phyloP scores from a whole-genome alignment of 1,284 basidiomycete species.

The Phaffia rhodozyma region DNA sequence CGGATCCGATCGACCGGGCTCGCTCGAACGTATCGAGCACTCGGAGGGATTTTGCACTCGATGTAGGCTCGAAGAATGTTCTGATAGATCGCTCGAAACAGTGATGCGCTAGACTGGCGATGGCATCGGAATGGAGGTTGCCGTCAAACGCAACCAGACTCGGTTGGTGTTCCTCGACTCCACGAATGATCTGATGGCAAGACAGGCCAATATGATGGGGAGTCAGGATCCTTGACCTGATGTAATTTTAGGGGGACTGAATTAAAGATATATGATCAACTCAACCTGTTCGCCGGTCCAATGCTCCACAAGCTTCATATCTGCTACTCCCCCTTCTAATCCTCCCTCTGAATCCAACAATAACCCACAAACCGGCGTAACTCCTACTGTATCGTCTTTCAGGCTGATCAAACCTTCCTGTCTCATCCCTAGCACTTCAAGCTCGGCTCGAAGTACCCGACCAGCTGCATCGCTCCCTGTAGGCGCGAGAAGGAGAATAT shows the following conservation, averaged over 20 bases:
- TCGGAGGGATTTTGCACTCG: constrained; percentile 58
- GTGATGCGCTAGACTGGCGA: constrained; percentile 43
- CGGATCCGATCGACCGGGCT: constrained; percentile 41
- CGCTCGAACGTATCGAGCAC: constrained; percentile 42
- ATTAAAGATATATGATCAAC: constrained; percentile 3
- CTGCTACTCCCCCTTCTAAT: constrained; percentile 73
- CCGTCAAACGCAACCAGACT: constrained; percentile 66
- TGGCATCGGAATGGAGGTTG: constrained; percentile 51
- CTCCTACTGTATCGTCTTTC: not conserved
- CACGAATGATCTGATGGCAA: constrained; percentile 38
- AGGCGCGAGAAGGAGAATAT: constrained; percentile 38
- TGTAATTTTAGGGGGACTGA: not conserved
- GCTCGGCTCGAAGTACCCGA: constrained; percentile 48
- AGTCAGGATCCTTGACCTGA: constrained; percentile 8
- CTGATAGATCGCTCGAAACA: constrained; percentile 31
- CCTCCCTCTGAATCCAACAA: constrained; percentile 60
- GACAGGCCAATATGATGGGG: not conserved
- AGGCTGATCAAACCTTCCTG: constrained; percentile 57
- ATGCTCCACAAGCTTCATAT: constrained; percentile 64
- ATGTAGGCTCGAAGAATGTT: constrained; percentile 63
- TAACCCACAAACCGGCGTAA: constrained; percentile 74
- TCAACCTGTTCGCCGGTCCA: constrained; percentile 43
- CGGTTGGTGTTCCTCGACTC: constrained; percentile 41
- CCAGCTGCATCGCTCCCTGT: constrained; percentile 53
- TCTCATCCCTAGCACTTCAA: constrained; percentile 55